These are phyloP conservation scores for Lactarius psammicola DNA, from an alignment of 768 basidiomycete species.

Conservation along the genomic window DNA sequence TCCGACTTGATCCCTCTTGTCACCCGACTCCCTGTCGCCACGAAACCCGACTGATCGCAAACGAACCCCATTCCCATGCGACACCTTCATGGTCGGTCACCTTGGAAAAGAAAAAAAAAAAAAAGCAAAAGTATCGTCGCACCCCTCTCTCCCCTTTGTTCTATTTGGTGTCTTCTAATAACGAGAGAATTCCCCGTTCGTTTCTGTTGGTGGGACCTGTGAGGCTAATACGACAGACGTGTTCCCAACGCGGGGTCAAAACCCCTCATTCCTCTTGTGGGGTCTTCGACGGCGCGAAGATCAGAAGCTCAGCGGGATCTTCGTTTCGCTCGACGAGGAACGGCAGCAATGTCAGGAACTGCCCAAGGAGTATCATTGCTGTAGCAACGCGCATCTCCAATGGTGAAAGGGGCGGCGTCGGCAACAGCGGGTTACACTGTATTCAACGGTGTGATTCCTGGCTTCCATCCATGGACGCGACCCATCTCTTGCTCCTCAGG, in stretches of 20 bases:
- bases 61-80: not conserved
- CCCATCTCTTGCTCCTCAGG: not conserved
- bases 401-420: not conserved
- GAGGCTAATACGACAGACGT: not conserved
- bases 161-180: not conserved
- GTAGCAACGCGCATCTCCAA: not conserved
- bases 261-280: not conserved
- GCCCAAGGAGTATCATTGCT: not conserved
- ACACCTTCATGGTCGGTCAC: not conserved
- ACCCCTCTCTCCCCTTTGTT: not conserved
- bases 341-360: not conserved
- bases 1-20: not conserved
- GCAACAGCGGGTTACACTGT: not conserved
- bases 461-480: not conserved
- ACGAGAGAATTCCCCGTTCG: not conserved
- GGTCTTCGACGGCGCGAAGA: not conserved
- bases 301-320: not conserved
- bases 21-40: not conserved
- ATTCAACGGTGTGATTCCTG: not conserved
- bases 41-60: not conserved
- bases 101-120: not conserved
- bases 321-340: not conserved
- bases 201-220: not conserved
- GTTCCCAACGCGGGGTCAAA: not conserved
- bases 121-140: too few species aligned